These are phyloP conservation scores for Pelargonium cotyledonis DNA, from an alignment of 441 rosid species.

Conservation along the genomic window DNA sequence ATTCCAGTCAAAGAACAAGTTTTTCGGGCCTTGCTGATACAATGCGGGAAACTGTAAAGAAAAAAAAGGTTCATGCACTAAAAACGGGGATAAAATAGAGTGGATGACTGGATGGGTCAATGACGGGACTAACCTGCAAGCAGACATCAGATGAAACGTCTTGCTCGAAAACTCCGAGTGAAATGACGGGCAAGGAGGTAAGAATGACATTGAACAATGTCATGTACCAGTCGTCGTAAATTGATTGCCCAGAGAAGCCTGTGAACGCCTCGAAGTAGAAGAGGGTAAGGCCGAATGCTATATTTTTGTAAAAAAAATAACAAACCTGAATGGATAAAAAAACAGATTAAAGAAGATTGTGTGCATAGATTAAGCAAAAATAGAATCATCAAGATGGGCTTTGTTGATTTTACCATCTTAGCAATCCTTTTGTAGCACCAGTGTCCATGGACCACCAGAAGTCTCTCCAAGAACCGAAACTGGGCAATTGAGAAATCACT, in stretches of 20 bases:
- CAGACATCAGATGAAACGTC: slow-evolving; percentile 63
- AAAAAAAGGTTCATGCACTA: too few species aligned
- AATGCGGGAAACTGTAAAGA: slow-evolving; percentile 53
- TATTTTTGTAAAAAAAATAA: slow-evolving; percentile 72
- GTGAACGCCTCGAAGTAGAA: slow-evolving; percentile 63
- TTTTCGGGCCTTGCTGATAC: slow-evolving; percentile 59
- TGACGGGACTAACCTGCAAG: slow-evolving; percentile 41
- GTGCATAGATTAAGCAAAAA: slow-evolving; percentile 2
- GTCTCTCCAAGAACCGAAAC: slow-evolving; percentile 88
- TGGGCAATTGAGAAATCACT: slow-evolving; percentile 95
- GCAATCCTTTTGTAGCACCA: slow-evolving; percentile 99
- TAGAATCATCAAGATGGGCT: slow-evolving; percentile 2
- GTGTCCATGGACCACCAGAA: slow-evolving; percentile 96
- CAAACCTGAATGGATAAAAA: slow-evolving; percentile 32
- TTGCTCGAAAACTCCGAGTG: slow-evolving; percentile 68
- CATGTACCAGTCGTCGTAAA: slow-evolving; percentile 67
- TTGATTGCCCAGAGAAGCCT: slow-evolving; percentile 46
- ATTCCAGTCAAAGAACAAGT: slow-evolving; percentile 48
- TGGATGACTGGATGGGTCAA: too few species aligned
- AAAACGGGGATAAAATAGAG: too few species aligned
- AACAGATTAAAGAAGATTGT: neutral
- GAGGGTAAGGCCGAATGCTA: slow-evolving; percentile 64
- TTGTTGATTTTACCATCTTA: slow-evolving; percentile 66
- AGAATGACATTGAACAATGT: slow-evolving; percentile 54
- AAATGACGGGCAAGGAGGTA: slow-evolving; percentile 67